These are phyloP conservation scores for Jacaranda copaia DNA, from an alignment of 257 asterid genomes.

Conservation along the genomic window DNA sequence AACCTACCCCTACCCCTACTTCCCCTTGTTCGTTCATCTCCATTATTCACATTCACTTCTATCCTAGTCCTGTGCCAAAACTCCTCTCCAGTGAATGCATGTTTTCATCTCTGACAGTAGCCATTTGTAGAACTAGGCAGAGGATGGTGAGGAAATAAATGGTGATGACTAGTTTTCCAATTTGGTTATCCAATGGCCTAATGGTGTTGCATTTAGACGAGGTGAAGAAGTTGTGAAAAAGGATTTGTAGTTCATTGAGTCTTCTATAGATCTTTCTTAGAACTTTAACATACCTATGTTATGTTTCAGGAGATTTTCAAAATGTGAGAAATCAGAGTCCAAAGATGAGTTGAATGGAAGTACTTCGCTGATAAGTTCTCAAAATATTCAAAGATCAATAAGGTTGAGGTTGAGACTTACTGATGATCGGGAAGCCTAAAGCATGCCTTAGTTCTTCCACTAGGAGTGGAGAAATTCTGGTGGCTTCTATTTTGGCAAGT, in stretches of 20 bases:
- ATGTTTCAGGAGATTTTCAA: slow-evolving; percentile 59
- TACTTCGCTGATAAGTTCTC: slow-evolving; percentile 27
- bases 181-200: slow-evolving; percentile 60
- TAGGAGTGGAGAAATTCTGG: slow-evolving; percentile 42
- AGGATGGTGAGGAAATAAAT: slow-evolving; percentile 43
- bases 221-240: slow-evolving; percentile 16
- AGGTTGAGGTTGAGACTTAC: too few relatives aligned
- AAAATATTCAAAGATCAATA: slow-evolving; percentile 36
- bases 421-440: too few relatives aligned
- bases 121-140: slow-evolving; percentile 24
- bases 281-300: slow-evolving; percentile 56
- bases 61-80: too few relatives aligned
- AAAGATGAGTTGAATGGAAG: slow-evolving; percentile 24
- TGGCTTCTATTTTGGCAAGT: slow-evolving; percentile 43
- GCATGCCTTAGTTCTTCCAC: slow-evolving; percentile 44
- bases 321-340: slow-evolving; percentile 44
- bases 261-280: slow-evolving; percentile 48
- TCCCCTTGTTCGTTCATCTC: too few relatives aligned
- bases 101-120: slow-evolving; percentile 35
- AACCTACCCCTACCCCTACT: too few relatives aligned
- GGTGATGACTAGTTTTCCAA: slow-evolving; percentile 78
- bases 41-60: too few relatives aligned
- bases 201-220: slow-evolving; percentile 15
- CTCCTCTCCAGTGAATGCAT: too few relatives aligned
- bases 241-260: slow-evolving; percentile 42